Evolutionary conservation across 306 rosid genomes (phyloP).

Genomic region (Acacia confusa): DNA sequence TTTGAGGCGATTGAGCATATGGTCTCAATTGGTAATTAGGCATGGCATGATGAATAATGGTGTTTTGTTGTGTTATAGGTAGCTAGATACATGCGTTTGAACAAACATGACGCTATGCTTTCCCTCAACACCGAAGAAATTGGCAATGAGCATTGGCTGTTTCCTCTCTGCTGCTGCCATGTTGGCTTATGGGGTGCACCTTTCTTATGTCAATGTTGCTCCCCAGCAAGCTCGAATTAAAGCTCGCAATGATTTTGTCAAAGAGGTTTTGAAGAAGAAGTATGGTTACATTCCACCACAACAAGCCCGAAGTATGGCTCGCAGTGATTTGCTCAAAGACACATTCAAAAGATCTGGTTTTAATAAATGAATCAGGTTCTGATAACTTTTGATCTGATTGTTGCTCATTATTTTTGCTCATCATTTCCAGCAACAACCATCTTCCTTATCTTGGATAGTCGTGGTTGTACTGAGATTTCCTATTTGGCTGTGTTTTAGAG

Average conservation of each 20-base stretch:
- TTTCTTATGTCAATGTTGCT: conserved; percentile 64
- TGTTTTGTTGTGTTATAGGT: conserved; percentile 17
- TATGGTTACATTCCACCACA: conserved; percentile 65
- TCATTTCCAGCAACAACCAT: not conserved
- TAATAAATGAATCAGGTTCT: conserved; percentile 18
- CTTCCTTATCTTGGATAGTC: not conserved
- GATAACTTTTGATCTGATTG: not conserved
- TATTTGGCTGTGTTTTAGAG: not conserved
- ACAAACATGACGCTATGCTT: conserved; percentile 66
- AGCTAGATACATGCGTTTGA: not conserved
- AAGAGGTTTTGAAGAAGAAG: conserved; percentile 55
- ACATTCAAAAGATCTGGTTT: conserved; percentile 50
- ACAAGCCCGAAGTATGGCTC: conserved; percentile 57
- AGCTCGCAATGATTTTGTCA: conserved; percentile 65
- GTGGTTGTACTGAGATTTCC: not conserved
- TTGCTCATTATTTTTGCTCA: not conserved
- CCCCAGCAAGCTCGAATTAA: conserved; percentile 73
- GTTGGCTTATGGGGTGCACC: conserved; percentile 53
- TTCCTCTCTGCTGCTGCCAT: conserved; percentile 63
- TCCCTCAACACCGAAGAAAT: conserved; percentile 75
- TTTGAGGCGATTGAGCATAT: not conserved
- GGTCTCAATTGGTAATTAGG: not conserved
- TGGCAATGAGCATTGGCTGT: conserved; percentile 53
- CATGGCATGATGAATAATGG: not conserved
- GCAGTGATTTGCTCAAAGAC: conserved; percentile 48